These are phyloP conservation scores for Yamadazyma taylorii DNA, from an alignment of 1,139 yeast species.

Conservation along the genomic window DNA sequence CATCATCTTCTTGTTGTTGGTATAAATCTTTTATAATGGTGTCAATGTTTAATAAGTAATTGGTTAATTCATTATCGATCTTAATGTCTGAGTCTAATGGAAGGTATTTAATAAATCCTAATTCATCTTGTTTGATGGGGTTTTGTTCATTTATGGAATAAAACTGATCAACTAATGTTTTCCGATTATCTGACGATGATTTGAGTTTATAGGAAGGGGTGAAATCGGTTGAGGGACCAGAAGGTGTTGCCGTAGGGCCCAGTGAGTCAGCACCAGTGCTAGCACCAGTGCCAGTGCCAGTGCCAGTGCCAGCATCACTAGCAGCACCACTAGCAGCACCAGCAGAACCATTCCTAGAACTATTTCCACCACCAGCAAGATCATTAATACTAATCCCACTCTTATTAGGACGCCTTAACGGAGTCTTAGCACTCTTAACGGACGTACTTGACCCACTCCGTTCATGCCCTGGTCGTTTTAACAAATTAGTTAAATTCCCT, in stretches of 20 bases:
- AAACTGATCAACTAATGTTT: slow-evolving; percentile 44
- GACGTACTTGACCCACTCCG: slow-evolving; percentile 8
- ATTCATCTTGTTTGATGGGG: slow-evolving; percentile 9
- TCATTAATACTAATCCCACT: background rate
- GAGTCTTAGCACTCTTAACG: slow-evolving; percentile 3
- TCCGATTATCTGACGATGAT: slow-evolving; percentile 9
- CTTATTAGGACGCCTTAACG: background rate
- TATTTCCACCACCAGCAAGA: background rate
- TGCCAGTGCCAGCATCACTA: too few species aligned
- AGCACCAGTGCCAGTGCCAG: too few species aligned
- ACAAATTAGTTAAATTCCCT: slow-evolving; percentile 3
- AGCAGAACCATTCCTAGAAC: background rate
- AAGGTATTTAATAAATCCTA: slow-evolving; percentile 6
- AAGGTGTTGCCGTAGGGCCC: too few species aligned
- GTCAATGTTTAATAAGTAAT: slow-evolving; percentile 36
- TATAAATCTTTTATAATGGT: slow-evolving; percentile 24
- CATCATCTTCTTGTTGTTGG: slow-evolving; percentile 1
- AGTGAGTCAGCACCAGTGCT: too few species aligned
- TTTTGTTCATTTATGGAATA: slow-evolving; percentile 19
- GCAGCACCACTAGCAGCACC: too few species aligned
- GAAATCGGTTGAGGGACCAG: too few species aligned
- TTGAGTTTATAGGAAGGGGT: too few species aligned
- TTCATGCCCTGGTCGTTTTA: slow-evolving; percentile 7
- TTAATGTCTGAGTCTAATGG: slow-evolving; percentile 12
- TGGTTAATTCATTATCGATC: slow-evolving; percentile 24